Percentiles rank a stretch among this genome's conserved stretches.
phyloP scores from a whole-genome alignment of 352 stramenopile species.

The Phytophthora palmivora region DNA sequence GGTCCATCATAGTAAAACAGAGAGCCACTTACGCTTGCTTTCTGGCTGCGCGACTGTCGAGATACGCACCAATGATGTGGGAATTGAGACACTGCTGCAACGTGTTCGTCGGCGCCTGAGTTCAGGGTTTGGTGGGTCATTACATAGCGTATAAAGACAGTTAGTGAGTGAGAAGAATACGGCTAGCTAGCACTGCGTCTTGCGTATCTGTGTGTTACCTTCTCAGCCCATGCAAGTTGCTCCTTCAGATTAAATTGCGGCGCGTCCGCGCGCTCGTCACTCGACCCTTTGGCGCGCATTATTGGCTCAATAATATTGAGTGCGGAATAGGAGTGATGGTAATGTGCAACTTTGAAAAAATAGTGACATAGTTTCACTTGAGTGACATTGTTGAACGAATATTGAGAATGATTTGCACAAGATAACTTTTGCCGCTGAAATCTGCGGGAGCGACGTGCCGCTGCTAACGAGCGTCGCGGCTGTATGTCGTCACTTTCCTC shows the following conservation, averaged over 20 bases:
- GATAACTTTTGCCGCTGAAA: no score
- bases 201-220: conserved; percentile 33
- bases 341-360: conserved; percentile 14
- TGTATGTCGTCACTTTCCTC: no score
- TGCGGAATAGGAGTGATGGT: conserved; percentile 43
- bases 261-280: conserved; percentile 2
- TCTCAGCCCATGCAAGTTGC: conserved; percentile 68
- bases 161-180: conserved; percentile 8
- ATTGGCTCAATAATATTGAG: no score
- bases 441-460: no score
- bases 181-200: conserved; percentile 4
- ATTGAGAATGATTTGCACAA: no score
- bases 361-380: no score
- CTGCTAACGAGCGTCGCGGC: no score
- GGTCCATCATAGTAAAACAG: not conserved
- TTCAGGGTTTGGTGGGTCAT: not conserved
- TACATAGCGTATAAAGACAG: not conserved
- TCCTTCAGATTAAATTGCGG: conserved; percentile 64
- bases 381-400: no score
- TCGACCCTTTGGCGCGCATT: conserved; percentile 18
- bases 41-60: conserved; percentile 55
- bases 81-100: conserved; percentile 84
- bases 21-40: conserved; percentile 50
- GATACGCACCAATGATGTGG: conserved; percentile 76
- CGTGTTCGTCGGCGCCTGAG: conserved; percentile 46